Conservation (phyloP, 345 rosid species). For the Luvunga scandens region DNA sequence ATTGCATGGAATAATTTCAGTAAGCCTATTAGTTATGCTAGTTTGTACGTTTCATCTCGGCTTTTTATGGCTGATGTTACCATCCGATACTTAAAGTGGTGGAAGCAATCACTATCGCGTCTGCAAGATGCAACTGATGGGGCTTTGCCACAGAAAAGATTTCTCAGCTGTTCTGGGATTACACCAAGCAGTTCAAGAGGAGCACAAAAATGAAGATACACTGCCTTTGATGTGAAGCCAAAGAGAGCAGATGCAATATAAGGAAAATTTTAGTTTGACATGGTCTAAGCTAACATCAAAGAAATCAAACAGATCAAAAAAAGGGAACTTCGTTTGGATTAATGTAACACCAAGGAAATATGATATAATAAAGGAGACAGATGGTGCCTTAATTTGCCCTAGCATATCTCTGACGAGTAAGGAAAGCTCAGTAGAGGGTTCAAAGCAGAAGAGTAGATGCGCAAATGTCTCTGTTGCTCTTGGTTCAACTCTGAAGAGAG, state of each 20-base stretch:
- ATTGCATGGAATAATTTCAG: not conserved
- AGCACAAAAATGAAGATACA: not conserved
- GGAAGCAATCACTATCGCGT: conserved; percentile 8
- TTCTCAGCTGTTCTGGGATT: not conserved
- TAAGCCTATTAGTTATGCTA: not conserved
- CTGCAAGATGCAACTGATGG: not conserved
- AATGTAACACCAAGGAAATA: not conserved
- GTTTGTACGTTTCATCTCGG: conserved; percentile 15
- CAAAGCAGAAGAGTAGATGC: not conserved
- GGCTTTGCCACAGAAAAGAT: not conserved
- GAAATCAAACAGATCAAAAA: not conserved
- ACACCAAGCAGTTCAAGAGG: not conserved
- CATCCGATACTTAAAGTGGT: conserved; percentile 21
- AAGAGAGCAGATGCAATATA: not conserved
- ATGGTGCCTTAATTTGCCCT: too few relatives aligned
- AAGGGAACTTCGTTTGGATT: not conserved
- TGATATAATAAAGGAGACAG: not conserved
- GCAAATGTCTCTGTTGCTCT: not conserved
- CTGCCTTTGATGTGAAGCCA: not conserved
- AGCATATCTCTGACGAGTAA: too few relatives aligned
- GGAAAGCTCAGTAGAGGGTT: not conserved
- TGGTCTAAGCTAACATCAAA: not conserved
- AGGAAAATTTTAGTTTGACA: not conserved
- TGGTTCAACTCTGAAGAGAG: not conserved
- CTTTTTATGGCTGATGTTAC: conserved; percentile 23